Evolutionary conservation across 345 rosid genomes (phyloP).

Genomic region (Corchorus capsularis): DNA sequence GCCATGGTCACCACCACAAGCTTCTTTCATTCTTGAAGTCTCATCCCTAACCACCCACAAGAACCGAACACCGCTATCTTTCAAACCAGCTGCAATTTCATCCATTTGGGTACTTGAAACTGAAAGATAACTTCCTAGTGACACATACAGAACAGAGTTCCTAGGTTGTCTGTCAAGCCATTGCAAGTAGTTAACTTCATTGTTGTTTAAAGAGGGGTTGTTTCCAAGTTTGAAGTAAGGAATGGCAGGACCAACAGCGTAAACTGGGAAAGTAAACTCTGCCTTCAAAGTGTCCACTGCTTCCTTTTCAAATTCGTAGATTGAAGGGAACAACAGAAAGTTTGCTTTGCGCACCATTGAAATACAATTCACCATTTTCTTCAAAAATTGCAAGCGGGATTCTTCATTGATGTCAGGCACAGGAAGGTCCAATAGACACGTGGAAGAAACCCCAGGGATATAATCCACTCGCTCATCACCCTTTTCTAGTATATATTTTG

Average conservation of each 20-base stretch:
- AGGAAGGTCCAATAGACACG: constrained; percentile 33
- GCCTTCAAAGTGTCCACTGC: constrained; percentile 25
- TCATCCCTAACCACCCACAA: constrained; percentile 41
- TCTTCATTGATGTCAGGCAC: not conserved
- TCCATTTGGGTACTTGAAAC: constrained; percentile 38
- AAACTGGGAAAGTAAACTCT: constrained; percentile 29
- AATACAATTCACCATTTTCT: constrained; percentile 33
- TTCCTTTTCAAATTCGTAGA: constrained; percentile 30
- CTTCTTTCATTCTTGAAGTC: not conserved
- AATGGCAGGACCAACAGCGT: constrained; percentile 40
- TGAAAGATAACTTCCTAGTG: constrained; percentile 47
- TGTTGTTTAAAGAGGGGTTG: not conserved
- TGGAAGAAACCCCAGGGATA: constrained; percentile 39
- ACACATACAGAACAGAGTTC: constrained; percentile 34
- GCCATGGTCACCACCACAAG: constrained; percentile 26
- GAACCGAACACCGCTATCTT: constrained; percentile 33
- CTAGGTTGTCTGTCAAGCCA: constrained; percentile 19
- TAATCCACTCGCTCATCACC: constrained; percentile 34
- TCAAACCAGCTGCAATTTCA: constrained; percentile 39
- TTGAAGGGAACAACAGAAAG: constrained; percentile 32
- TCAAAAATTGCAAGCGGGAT: not conserved
- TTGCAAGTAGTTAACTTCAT: constrained; percentile 3
- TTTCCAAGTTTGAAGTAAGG: constrained; percentile 26
- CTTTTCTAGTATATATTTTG: constrained; percentile 13
- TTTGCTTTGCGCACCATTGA: constrained; percentile 28